Evolutionary conservation across 2,329 filamentous ascomycete species (phyloP).

Genomic region (Trichoderma sp.): DNA sequence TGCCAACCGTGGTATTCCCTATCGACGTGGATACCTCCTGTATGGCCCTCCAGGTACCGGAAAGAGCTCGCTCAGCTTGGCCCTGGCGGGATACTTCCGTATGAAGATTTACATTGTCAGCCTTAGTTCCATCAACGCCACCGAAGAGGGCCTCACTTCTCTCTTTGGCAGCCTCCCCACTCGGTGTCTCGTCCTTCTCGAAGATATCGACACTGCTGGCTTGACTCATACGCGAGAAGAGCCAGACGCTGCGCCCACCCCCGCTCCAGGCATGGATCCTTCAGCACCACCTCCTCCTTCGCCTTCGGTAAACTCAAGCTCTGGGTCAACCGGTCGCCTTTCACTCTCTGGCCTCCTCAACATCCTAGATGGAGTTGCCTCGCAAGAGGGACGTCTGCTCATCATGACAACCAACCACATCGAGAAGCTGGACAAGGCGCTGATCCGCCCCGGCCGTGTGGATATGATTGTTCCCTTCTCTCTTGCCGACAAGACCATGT

Average conservation of each 20-base stretch:
- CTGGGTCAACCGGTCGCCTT: slow-evolving; percentile 44
- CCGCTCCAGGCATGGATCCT: slow-evolving; percentile 16
- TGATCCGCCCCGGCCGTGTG: slow-evolving; percentile 63
- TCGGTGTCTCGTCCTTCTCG: slow-evolving; percentile 71
- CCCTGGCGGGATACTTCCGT: slow-evolving; percentile 68
- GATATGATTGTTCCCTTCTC: slow-evolving; percentile 62
- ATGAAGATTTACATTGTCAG: slow-evolving; percentile 73
- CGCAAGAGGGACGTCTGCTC: slow-evolving; percentile 63
- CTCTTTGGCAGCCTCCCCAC: slow-evolving; percentile 69
- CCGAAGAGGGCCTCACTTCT: slow-evolving; percentile 63
- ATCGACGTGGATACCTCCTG: slow-evolving; percentile 80
- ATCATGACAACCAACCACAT: slow-evolving; percentile 68
- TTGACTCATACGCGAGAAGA: slow-evolving; percentile 61
- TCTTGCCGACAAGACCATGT: slow-evolving; percentile 55
- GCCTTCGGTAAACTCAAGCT: neutral
- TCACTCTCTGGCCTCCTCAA: slow-evolving; percentile 79
- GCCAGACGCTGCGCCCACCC: slow-evolving; percentile 24
- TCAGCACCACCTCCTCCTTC: neutral
- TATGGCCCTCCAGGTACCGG: slow-evolving; percentile 80
- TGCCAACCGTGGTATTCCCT: slow-evolving; percentile 78
- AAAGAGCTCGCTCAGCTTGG: slow-evolving; percentile 72
- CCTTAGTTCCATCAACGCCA: slow-evolving; percentile 62
- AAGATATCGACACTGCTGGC: slow-evolving; percentile 75
- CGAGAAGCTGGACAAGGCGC: slow-evolving; percentile 61
- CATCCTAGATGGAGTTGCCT: slow-evolving; percentile 73